phyloP scores from a whole-genome alignment of 2,329 filamentous ascomycete genomes.

The Neurospora crassa region DNA sequence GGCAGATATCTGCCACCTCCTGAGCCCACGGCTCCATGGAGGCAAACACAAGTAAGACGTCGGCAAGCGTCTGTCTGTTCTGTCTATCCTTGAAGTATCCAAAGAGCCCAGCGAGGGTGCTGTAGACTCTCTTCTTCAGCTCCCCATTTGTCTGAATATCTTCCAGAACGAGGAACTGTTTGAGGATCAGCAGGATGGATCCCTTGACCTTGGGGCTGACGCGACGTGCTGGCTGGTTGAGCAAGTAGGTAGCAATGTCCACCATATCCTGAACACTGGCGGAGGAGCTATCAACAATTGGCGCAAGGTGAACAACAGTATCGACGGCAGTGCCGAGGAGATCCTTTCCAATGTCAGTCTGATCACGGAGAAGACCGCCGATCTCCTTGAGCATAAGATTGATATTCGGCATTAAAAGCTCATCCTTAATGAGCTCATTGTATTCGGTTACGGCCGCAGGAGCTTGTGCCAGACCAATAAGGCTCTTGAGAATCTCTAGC shows the following conservation, averaged over 20 bases:
- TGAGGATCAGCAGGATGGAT: constrained; percentile 67
- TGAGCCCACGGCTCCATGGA: constrained; percentile 49
- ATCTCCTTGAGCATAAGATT: constrained; percentile 58
- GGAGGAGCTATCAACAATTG: constrained; percentile 55
- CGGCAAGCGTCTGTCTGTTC: constrained; percentile 65
- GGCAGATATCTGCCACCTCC: constrained; percentile 60
- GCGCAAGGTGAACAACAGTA: constrained; percentile 66
- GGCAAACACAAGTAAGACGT: constrained; percentile 64
- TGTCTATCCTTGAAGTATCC: constrained; percentile 79
- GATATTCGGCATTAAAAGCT: constrained; percentile 47
- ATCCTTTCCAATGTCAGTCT: constrained; percentile 53
- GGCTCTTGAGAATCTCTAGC: constrained; percentile 62
- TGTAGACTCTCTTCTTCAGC: constrained; percentile 57
- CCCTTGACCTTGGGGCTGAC: constrained; percentile 80
- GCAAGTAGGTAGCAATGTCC: constrained; percentile 68
- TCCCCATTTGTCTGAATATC: constrained; percentile 44
- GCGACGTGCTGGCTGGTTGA: constrained; percentile 74
- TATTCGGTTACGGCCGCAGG: constrained; percentile 46
- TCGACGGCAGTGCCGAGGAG: constrained; percentile 72
- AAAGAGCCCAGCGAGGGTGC: constrained; percentile 71
- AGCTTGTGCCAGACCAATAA: constrained; percentile 51
- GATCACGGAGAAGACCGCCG: constrained; percentile 52
- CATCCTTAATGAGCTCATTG: constrained; percentile 44
- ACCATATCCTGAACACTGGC: constrained; percentile 66
- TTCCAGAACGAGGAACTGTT: constrained; percentile 66